A percentile compares a stretch with the other conserved stretches of the same genome.
phyloP scores from a whole-genome alignment of 78 protist genomes.

The Dictyostelium intermedium region DNA sequence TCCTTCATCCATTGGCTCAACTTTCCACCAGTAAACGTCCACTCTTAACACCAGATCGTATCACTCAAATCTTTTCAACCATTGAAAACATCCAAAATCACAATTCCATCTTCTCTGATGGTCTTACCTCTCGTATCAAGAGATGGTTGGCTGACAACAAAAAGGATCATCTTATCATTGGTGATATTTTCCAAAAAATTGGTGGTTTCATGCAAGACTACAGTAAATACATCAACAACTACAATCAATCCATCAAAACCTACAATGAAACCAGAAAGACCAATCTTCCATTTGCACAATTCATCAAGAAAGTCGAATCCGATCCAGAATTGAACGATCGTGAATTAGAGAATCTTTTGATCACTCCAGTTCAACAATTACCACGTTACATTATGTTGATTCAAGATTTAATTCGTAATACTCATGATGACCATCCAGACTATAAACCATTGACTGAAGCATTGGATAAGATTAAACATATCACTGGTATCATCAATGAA shows the following conservation, averaged over 20 bases:
- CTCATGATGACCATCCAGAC: slow-evolving; percentile 81
- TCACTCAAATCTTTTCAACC: slow-evolving; percentile 53
- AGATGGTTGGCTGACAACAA: slow-evolving; percentile 78
- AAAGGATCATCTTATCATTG: slow-evolving; percentile 42
- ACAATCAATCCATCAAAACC: slow-evolving; percentile 68
- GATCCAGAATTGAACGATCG: slow-evolving; percentile 73
- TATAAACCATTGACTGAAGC: slow-evolving; percentile 37
- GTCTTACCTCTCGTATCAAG: slow-evolving; percentile 55
- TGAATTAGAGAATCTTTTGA: slow-evolving; percentile 58
- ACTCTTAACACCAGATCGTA: slow-evolving; percentile 34
- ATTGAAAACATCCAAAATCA: slow-evolving; percentile 66
- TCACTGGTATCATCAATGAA: slow-evolving; percentile 47
- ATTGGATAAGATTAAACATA: slow-evolving; percentile 33
- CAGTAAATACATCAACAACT: slow-evolving; percentile 78
- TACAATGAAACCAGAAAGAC: slow-evolving; percentile 31
- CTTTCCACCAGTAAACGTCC: slow-evolving; percentile 50
- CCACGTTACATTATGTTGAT: slow-evolving; percentile 74
- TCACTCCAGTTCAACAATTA: slow-evolving; percentile 71
- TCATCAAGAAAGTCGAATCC: slow-evolving; percentile 51
- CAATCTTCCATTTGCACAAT: slow-evolving; percentile 54
- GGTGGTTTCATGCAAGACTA: slow-evolving; percentile 73
- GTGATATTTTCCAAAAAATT: slow-evolving; percentile 61
- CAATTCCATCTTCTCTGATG: slow-evolving; percentile 40
- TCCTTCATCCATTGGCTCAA: slow-evolving; percentile 53
- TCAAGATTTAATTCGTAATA: slow-evolving; percentile 59